These are phyloP conservation scores for Ustilago bromivora DNA, from an alignment of 1,284 basidiomycete species.

Conservation along the genomic window DNA sequence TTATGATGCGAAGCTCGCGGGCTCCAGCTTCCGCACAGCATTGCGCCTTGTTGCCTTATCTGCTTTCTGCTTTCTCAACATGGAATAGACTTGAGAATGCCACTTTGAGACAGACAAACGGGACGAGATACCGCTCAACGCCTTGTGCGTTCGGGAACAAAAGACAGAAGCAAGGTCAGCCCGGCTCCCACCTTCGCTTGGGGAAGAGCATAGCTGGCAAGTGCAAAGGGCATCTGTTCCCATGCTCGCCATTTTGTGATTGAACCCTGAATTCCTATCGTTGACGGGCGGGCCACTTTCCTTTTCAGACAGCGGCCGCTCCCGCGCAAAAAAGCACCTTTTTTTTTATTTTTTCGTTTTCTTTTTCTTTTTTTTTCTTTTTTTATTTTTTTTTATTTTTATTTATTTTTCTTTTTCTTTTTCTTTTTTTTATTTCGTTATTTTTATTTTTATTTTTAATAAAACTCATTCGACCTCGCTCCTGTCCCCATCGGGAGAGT, in stretches of 20 bases:
- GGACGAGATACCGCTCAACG: background rate
- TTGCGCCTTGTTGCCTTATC: background rate
- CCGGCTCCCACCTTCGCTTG: slow-evolving; percentile 6
- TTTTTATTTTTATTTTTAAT: background rate
- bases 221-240: slow-evolving; percentile 1
- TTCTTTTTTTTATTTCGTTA: no score
- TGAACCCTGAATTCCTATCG: slow-evolving; percentile 16
- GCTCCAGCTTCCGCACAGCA: background rate
- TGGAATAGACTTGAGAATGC: no score
- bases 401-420: no score
- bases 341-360: background rate
- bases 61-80: background rate
- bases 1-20: background rate
- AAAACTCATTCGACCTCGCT: background rate
- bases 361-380: no score
- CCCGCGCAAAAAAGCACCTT: background rate
- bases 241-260: slow-evolving; percentile 4
- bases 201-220: background rate
- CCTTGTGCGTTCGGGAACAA: background rate
- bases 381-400: no score
- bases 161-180: slow-evolving; percentile 13
- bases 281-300: background rate
- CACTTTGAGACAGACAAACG: background rate
- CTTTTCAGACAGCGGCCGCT: background rate
- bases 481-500: slow-evolving; percentile 2